These are phyloP conservation scores for Pseudocercospora fijiensis DNA, from an alignment of 2,329 filamentous ascomycete genomes.

Conservation along the genomic window DNA sequence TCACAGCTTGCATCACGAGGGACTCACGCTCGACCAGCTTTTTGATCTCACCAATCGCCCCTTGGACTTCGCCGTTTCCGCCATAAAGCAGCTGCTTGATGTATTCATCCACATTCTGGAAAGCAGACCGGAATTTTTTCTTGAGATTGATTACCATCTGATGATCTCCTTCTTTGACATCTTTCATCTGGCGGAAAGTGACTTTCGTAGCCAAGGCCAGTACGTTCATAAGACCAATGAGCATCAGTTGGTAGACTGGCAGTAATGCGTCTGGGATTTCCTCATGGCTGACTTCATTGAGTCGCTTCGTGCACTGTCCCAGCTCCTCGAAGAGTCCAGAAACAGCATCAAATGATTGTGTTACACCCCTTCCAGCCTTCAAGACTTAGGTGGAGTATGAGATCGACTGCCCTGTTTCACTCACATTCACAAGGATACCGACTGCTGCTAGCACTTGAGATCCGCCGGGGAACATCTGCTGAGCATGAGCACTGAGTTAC, in stretches of 20 bases:
- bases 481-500: neutral
- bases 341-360: neutral
- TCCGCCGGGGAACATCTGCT: neutral
- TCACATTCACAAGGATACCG: neutral
- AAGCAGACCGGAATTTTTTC: neutral
- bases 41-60: neutral
- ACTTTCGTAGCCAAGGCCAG: neutral
- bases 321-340: neutral
- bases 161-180: neutral
- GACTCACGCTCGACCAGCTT: neutral
- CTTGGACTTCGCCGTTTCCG: neutral
- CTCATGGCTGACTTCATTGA: neutral
- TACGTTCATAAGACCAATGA: neutral
- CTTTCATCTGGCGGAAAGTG: neutral
- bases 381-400: neutral
- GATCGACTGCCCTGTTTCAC: neutral
- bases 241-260: neutral
- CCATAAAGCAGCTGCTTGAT: neutral
- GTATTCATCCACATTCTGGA: neutral
- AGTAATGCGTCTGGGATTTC: neutral
- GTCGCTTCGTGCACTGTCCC: neutral
- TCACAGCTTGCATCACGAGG: neutral
- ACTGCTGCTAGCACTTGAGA: neutral
- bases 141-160: neutral
- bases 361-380: neutral